Percentiles rank a stretch among this genome's conserved stretches.
These are phyloP conservation scores for Fusarium sp. DNA, from an alignment of 2,329 filamentous ascomycete genomes.

Conservation along the genomic window DNA sequence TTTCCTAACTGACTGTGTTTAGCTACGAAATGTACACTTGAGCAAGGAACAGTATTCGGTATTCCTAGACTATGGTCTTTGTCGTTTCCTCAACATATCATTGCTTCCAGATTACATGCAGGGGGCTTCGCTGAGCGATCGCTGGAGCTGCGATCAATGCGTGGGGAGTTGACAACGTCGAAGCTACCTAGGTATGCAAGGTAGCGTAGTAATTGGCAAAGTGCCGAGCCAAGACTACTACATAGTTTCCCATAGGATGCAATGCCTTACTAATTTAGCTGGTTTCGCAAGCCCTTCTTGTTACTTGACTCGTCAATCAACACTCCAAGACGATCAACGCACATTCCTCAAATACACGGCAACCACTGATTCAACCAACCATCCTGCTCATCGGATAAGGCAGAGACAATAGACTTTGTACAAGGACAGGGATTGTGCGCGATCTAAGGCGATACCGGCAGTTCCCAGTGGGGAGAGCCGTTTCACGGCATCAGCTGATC, in stretches of 20 bases:
- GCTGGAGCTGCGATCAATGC: too few species aligned
- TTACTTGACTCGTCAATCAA: background rate
- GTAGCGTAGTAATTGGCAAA: background rate
- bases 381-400: background rate
- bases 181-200: background rate
- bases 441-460: background rate
- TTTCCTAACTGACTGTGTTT: too few species aligned
- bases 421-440: background rate
- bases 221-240: background rate
- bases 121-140: too few species aligned
- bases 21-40: too few species aligned
- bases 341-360: background rate
- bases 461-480: background rate
- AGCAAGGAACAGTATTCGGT: too few species aligned
- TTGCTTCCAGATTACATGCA: too few species aligned
- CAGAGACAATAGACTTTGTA: background rate
- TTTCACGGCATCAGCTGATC: background rate
- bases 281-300: background rate
- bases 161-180: too few species aligned
- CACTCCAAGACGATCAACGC: background rate
- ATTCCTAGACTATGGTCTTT: too few species aligned
- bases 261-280: background rate
- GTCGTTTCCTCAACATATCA: too few species aligned
- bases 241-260: background rate
- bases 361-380: background rate